Conservation (phyloP, 495 filamentous ascomycete genomes). For the Durotheca rogersii region DNA sequence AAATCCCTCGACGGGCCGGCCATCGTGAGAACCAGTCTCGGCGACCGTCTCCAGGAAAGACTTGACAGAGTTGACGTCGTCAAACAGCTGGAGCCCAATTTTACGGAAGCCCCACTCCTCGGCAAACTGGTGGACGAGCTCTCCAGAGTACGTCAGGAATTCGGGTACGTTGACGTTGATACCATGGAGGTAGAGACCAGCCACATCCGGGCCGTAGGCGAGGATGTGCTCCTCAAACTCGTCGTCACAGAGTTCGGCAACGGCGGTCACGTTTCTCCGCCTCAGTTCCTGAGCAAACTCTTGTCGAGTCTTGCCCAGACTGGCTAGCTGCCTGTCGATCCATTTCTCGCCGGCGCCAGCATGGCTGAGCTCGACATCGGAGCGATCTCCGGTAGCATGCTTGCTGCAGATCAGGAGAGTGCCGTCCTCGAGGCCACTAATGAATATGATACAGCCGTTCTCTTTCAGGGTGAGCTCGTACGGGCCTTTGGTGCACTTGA, state of each 20-base stretch:
- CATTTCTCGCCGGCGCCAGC: slow-evolving; percentile 81
- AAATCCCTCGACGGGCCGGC: slow-evolving; percentile 93
- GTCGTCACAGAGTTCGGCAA: slow-evolving; percentile 96
- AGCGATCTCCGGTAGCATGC: slow-evolving; percentile 82
- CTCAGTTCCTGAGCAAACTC: slow-evolving; percentile 76
- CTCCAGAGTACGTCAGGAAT: slow-evolving; percentile 79
- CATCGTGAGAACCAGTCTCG: slow-evolving; percentile 82
- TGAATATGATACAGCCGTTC: slow-evolving; percentile 98
- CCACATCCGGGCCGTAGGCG: slow-evolving; percentile 77
- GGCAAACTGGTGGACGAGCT: slow-evolving; percentile 82
- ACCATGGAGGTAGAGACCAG: slow-evolving; percentile 92
- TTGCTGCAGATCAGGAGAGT: slow-evolving; percentile 94
- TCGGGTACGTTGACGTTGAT: slow-evolving; percentile 91
- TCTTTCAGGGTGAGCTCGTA: slow-evolving; percentile 97
- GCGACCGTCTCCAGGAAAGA: slow-evolving; percentile 78
- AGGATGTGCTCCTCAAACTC: slow-evolving; percentile 95
- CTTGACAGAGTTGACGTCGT: slow-evolving; percentile 71
- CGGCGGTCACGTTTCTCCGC: slow-evolving; percentile 82
- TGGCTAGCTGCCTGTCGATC: slow-evolving; percentile 74
- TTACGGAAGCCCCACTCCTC: slow-evolving; percentile 93
- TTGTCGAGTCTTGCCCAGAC: slow-evolving; percentile 70
- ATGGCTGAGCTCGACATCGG: slow-evolving; percentile 72
- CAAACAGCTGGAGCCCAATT: slow-evolving; percentile 73
- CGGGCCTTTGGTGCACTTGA: slow-evolving; percentile 74
- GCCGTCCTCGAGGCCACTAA: slow-evolving; percentile 84